Evolutionary conservation across 139 green algal species (phyloP), one percentile per base, ranked within the genome.

Genomic region (Chloropicon primus): DNA sequence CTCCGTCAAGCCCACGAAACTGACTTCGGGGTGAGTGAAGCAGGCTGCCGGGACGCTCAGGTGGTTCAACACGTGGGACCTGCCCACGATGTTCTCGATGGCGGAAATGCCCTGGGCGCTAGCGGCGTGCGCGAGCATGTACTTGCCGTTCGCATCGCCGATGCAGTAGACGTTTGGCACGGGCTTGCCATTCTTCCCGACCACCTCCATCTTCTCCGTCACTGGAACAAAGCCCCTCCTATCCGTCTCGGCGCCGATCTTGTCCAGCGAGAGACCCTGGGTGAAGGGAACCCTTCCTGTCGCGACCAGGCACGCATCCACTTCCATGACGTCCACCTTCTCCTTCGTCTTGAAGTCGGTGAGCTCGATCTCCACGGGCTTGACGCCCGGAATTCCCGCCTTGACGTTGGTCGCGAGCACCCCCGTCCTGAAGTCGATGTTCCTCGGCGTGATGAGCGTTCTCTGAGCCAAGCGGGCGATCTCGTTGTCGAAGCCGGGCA

Each of bases 21-120:
- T 91, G 71, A 96, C 88, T 85, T 99, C 95, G 1, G 95, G 95
- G 86, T 99, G 95, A 2, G 95, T 99, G 90, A 99, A 99, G 92
- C 95, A 99, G 27, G 95, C 95, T 26, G 95, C 95, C 1, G 95
- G 95, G 2, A 99, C 81, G 21, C 85, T 90, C 72, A 86, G 27
- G 86, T 98, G 95, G 91, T 99, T 96, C 72, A 99, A 85, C 81
- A 95, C 89, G 29, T 97, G 90, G 17, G 87, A 78, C 21, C 91
- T 87, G 53, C 90, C 94, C 78, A 78, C 84, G 76, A 98, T 97
- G 88, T 95, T 96, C 87, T 99, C 95, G 54, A 99, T 89, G 0
- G 89, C 91, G 24, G 80, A 88, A 17, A 72, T 78, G 24, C 74
- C 25, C 74, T 72, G 25, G 21, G 74, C 24, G n/a, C 21, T 22